Conservation (phyloP, 768 basidiomycete genomes). For the Collybia mongolica region DNA sequence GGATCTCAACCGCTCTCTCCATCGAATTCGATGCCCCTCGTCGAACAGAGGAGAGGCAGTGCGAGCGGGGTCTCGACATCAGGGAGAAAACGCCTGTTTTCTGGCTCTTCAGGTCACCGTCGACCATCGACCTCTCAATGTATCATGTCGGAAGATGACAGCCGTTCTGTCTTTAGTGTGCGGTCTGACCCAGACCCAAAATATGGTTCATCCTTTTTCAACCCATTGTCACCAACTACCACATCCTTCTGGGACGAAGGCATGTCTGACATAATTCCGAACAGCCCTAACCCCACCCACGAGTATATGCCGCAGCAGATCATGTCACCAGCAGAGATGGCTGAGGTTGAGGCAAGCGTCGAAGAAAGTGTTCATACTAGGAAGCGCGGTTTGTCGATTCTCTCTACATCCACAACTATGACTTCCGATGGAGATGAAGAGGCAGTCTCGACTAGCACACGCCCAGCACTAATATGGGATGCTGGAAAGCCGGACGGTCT, state of each 20-base stretch:
- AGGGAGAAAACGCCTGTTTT: constrained; percentile 61
- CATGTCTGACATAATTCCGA: constrained; percentile 31
- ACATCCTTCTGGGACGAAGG: constrained; percentile 48
- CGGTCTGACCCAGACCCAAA: constrained; percentile 41
- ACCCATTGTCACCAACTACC: constrained; percentile 21
- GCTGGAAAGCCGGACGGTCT: constrained; percentile 9
- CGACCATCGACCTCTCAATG: constrained; percentile 52
- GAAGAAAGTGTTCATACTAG: constrained; percentile 28
- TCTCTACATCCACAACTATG: constrained; percentile 36
- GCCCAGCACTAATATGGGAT: constrained; percentile 23
- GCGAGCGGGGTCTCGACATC: constrained; percentile 23
- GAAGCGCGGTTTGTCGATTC: constrained; percentile 32
- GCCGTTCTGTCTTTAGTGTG: constrained; percentile 52
- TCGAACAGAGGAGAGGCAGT: constrained; percentile 27
- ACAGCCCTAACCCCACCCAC: constrained; percentile 28
- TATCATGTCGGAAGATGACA: constrained; percentile 48
- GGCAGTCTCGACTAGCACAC: constrained; percentile 18
- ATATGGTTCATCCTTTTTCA: constrained; percentile 16
- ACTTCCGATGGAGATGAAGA: constrained; percentile 31
- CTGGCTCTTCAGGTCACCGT: constrained; percentile 45
- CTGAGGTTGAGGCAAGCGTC: constrained; percentile 55
- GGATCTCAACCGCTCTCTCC: constrained; percentile 22
- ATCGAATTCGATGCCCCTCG: constrained; percentile 7
- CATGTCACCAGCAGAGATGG: constrained; percentile 65
- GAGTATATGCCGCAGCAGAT: constrained; percentile 66